Percentiles rank a stretch among this genome's conserved stretches.
Conservation (phyloP, 768 basidiomycete species). For the Termitomyces sp. region DNA sequence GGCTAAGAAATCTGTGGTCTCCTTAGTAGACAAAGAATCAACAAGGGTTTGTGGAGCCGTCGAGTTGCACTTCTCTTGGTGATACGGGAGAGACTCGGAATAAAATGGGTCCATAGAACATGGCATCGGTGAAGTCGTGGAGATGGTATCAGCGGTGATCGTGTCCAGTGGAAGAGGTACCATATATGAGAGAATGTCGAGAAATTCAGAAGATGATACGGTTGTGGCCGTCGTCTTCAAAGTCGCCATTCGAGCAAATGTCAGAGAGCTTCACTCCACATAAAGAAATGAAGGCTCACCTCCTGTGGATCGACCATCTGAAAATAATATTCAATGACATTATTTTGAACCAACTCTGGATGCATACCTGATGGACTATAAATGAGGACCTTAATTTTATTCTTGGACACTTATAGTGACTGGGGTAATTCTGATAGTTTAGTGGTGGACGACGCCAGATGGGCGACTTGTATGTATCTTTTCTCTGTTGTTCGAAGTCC, state of each 20-base stretch:
- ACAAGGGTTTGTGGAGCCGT: constrained; percentile 29
- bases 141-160: neutral
- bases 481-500: neutral
- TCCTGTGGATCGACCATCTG: neutral
- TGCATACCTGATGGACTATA: neutral
- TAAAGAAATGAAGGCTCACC: neutral
- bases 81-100: neutral
- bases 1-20: constrained; percentile 12
- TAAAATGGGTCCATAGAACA: neutral
- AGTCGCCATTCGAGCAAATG: neutral
- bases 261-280: neutral
- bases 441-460: neutral
- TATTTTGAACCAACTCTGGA: neutral
- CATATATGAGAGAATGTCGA: neutral
- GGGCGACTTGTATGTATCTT: neutral
- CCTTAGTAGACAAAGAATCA: constrained; percentile 48
- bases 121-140: neutral
- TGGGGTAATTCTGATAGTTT: neutral
- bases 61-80: constrained; percentile 44
- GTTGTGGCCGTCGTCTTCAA: neutral
- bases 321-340: neutral
- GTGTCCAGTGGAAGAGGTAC: neutral
- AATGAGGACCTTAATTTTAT: neutral
- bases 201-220: neutral
- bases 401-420: neutral